These are phyloP conservation scores for Acarospora socialis DNA, from an alignment of 2,329 filamentous ascomycete species.

Conservation along the genomic window DNA sequence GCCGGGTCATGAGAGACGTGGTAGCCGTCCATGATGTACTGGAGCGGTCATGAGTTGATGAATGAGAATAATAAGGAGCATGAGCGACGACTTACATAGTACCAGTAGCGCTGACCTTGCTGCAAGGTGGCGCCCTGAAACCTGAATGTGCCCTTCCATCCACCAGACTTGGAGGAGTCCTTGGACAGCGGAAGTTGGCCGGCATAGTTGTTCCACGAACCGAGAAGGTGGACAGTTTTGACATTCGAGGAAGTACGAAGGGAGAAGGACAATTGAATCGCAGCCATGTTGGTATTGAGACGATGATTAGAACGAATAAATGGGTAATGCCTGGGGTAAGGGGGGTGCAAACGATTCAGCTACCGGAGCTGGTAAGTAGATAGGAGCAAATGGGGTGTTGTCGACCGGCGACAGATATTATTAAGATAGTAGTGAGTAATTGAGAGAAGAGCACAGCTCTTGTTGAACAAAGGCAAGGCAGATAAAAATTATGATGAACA, in stretches of 20 bases:
- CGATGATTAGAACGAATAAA: slow-evolving; percentile 26
- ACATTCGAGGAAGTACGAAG: slow-evolving; percentile 91
- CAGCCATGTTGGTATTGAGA: slow-evolving; percentile 53
- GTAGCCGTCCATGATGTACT: slow-evolving; percentile 98
- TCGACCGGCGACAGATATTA: no score
- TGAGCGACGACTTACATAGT: slow-evolving; percentile 49
- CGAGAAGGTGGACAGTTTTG: slow-evolving; percentile 94
- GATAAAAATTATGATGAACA: no score
- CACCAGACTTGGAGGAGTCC: slow-evolving; percentile 73
- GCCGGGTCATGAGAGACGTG: slow-evolving; percentile 94
- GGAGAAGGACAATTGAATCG: slow-evolving; percentile 87
- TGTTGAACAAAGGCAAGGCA: no score
- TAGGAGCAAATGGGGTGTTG: no score
- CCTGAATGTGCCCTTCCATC: slow-evolving; percentile 92
- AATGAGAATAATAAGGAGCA: not conserved
- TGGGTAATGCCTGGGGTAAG: no score
- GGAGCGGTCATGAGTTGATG: slow-evolving; percentile 1
- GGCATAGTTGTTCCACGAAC: slow-evolving; percentile 95
- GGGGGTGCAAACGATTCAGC: no score
- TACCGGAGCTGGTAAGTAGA: no score
- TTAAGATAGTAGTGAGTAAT: no score
- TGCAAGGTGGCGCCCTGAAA: slow-evolving; percentile 80
- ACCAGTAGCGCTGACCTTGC: slow-evolving; percentile 93
- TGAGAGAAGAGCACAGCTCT: no score
- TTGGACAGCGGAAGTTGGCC: slow-evolving; percentile 90